Base-by-base conservation (phyloP, 768 basidiomycete genomes). In the Trichaptum fuscoviolaceum region DNA sequence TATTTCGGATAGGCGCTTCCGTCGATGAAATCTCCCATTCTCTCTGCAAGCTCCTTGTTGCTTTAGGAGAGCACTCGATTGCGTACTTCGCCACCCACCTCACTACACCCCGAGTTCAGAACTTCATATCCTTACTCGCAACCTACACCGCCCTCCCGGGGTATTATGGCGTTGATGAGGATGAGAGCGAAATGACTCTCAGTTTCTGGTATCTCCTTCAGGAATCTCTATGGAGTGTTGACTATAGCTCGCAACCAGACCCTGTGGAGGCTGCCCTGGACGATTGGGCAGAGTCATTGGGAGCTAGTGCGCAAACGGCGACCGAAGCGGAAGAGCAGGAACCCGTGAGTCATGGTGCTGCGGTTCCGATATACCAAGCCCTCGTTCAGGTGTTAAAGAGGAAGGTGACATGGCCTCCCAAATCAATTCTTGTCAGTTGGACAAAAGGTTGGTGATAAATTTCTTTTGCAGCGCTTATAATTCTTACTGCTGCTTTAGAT, bases 121-220 rank as follows among this genome's bases (percentile, higher is more conserved):
- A 81, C 0, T 93, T 91, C 71, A 78, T 98, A 1, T 82, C 85
- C 5, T 75, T 92, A 12, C 74, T 96, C 62, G 77, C 97, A 23
- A 82, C 87, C 20, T 90, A 91, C 68, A 93, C 92, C 0, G 88
- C 87, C 0, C 76, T 86, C 10, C 86, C 88, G 0, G 93, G 93
- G 0, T 87, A 85, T 67, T 93, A 89, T 72, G 92, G 91, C 0
- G 83, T 85, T 0, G 94, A 96, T 61, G 95, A 96, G 73, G 91
- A 93, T 62, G 89, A 92, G 72, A 95, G 92, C 71, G 93, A 96
- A 76, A 84, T 90, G 81, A 91, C 91, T 1, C 83, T 96, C 1
- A 86, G 86, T 0, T 96, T 96, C 71, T 96, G 96, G 91, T 96
- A 93, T 69, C 79, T 93, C 57, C 84, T 96, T 66, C 95, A 96